A percentile compares a stretch with the other conserved stretches of the same genome.
phyloP scores from a whole-genome alignment of 129 eudicot genomes.

The Tagetes erecta region DNA sequence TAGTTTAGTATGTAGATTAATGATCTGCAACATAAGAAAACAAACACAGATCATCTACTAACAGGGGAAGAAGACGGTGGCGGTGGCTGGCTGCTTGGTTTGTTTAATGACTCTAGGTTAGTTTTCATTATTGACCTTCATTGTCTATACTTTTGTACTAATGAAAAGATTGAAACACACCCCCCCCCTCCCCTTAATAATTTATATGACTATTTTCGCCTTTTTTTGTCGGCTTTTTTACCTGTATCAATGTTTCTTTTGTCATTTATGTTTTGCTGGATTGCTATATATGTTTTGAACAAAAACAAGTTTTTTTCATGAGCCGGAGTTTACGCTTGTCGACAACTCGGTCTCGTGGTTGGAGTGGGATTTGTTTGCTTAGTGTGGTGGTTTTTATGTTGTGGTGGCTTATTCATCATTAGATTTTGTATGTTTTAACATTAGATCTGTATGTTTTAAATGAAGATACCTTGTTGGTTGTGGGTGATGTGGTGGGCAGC shows the following conservation, averaged over 20 bases:
- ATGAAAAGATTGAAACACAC: constrained; percentile 33
- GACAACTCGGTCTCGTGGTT: no score
- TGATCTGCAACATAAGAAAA: constrained; percentile 59
- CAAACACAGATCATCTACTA: constrained; percentile 53
- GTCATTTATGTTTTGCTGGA: no score
- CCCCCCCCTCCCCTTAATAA: constrained; percentile 40
- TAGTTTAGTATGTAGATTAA: constrained; percentile 43
- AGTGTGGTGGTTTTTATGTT: no score
- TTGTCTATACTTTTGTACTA: constrained; percentile 49
- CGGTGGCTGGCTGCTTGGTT: background rate
- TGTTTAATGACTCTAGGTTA: constrained; percentile 31
- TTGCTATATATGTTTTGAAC: no score
- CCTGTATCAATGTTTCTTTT: no score
- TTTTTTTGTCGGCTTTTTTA: background rate
- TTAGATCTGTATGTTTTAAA: constrained; percentile 4
- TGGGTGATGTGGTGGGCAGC: constrained; percentile 27
- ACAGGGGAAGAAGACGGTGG: constrained; percentile 41
- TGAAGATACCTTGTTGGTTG: constrained; percentile 20
- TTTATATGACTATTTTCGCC: constrained; percentile 8
- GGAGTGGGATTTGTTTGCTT: no score
- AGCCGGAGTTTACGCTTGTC: no score
- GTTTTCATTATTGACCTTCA: constrained; percentile 22
- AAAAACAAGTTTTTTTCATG: no score
- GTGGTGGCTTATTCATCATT: constrained; percentile 3
- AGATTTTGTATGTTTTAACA: constrained; percentile 15